Conservation (phyloP, 192 early-diverging fungal species). For the Coemansia nantahalensis region DNA sequence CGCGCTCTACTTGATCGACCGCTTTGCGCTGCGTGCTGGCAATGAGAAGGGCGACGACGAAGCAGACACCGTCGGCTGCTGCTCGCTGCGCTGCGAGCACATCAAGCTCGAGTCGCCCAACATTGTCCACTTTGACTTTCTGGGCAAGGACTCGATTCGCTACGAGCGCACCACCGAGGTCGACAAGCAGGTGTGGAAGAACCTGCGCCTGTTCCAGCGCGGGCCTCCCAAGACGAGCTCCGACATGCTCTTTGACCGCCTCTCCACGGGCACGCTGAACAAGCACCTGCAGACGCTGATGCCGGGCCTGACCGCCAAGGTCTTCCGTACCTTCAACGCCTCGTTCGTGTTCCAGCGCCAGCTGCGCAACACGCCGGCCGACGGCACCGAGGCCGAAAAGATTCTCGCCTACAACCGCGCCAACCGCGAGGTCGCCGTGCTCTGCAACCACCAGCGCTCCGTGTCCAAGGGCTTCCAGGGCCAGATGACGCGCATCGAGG, state of each 20-base stretch:
- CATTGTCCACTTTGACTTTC: conserved; percentile 88
- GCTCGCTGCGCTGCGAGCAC: conserved; percentile 93
- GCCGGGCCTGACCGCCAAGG: conserved; percentile 93
- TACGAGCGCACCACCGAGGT: conserved; percentile 85
- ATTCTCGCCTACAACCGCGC: conserved; percentile 91
- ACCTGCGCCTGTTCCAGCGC: conserved; percentile 85
- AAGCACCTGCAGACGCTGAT: conserved; percentile 85
- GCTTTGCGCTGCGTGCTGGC: conserved; percentile 90
- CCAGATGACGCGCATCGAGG: conserved; percentile 76
- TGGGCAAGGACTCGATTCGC: conserved; percentile 98
- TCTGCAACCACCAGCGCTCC: conserved; percentile 96
- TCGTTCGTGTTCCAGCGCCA: conserved; percentile 91
- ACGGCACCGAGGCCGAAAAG: conserved; percentile 77
- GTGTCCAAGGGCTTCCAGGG: conserved; percentile 76
- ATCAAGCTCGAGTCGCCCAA: conserved; percentile 80
- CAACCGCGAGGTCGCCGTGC: conserved; percentile 92
- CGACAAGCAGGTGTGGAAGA: conserved; percentile 90
- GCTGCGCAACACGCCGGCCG: conserved; percentile 64
- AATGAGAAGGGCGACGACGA: conserved; percentile 98
- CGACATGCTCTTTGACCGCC: conserved; percentile 89
- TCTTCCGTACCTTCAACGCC: conserved; percentile 99
- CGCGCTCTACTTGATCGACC: conserved; percentile 94
- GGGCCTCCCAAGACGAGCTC: conserved; percentile 64
- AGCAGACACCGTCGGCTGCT: conserved; percentile 98
- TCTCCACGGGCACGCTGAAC: conserved; percentile 81